Conservation (phyloP, 2,329 filamentous ascomycete genomes). For the Leptographium wingfieldii region DNA sequence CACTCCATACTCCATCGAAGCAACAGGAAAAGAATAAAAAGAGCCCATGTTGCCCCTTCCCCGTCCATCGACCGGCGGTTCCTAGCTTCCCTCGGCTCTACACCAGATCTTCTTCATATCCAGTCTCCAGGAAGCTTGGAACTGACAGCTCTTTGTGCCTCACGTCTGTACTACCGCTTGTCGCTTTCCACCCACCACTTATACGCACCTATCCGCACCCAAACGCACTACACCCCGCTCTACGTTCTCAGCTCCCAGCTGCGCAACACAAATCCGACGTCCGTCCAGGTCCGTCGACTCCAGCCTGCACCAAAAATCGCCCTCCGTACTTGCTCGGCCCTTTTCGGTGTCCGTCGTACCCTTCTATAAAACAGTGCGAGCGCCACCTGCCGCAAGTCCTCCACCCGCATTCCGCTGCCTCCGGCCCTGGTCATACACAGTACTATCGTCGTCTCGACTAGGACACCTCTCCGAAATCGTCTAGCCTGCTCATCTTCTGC, state of each 20-base stretch:
- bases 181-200: background rate
- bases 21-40: conserved; percentile 1
- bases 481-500: background rate
- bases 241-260: background rate
- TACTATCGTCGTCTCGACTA: background rate
- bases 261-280: background rate
- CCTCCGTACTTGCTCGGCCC: background rate
- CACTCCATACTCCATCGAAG: background rate
- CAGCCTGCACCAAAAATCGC: background rate
- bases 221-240: background rate
- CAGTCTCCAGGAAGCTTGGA: background rate
- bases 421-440: background rate
- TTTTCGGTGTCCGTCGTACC: background rate
- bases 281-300: background rate
- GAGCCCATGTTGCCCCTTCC: conserved; percentile 2
- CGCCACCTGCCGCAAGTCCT: background rate
- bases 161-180: background rate
- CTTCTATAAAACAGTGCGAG: background rate
- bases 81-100: background rate
- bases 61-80: background rate
- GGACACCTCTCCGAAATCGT: background rate
- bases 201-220: background rate
- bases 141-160: background rate
- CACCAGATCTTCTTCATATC: background rate
- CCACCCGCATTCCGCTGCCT: background rate